These are phyloP conservation scores for Cercospora sp. DNA, from an alignment of 2,329 filamentous ascomycete species.

Conservation along the genomic window DNA sequence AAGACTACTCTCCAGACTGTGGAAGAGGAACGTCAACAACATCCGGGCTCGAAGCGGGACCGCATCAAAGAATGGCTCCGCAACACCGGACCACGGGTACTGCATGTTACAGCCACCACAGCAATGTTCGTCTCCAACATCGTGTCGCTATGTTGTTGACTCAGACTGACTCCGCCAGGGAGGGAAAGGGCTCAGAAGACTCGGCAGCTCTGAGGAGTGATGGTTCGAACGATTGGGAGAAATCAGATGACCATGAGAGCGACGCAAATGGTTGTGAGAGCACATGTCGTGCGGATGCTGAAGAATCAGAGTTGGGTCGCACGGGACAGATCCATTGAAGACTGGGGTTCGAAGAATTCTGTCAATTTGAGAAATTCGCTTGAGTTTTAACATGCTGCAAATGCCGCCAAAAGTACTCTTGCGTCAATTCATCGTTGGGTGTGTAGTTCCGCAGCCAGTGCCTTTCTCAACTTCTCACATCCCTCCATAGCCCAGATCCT, in stretches of 20 bases:
- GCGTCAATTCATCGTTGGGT: no score
- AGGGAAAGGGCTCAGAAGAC: not conserved
- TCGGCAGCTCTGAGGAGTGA: not conserved
- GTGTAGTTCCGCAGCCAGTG: no score
- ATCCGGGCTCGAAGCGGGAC: not conserved
- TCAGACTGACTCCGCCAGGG: not conserved
- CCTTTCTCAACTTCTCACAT: no score
- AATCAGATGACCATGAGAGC: not conserved
- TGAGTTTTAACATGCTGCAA: no score
- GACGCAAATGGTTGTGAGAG: not conserved
- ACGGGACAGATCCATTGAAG: not conserved
- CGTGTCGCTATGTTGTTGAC: not conserved
- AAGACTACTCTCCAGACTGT: not conserved
- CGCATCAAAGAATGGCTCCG: not conserved
- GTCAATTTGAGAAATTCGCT: not conserved
- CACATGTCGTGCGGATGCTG: not conserved
- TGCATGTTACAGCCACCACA: not conserved
- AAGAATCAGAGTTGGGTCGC: not conserved
- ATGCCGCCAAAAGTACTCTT: no score
- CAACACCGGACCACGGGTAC: not conserved
- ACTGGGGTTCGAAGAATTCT: not conserved
- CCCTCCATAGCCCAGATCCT: no score
- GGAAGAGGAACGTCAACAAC: not conserved
- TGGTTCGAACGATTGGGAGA: not conserved
- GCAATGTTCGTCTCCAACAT: not conserved